Base-by-base conservation (phyloP, 257 asterid genomes). In the Petunia axillaris region DNA sequence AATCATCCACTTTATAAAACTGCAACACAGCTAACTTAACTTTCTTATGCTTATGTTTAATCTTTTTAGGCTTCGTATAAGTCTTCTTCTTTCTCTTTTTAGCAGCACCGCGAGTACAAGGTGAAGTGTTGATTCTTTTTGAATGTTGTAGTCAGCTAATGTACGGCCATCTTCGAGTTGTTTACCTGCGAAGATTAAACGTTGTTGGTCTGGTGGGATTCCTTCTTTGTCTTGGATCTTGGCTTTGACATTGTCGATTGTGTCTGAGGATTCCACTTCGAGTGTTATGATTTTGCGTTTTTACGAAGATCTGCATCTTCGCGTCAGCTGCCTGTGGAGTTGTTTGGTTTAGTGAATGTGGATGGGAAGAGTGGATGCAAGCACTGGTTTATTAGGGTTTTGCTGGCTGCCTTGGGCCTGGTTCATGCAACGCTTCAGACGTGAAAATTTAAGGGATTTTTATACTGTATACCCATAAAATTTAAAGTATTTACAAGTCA, bases 81-180 rank as follows among this genome's bases (percentile, higher is more conserved):
- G 79, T 75, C 79, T 75, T 75, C 79, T 75, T 75, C 79, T 75
- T 75, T 8, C 79, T 53, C 79, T 75, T 75, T 48, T 75, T 75
- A 8, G 79, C 79, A 15, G 64, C 64, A 54, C 79, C 79, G 8
- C 79, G 53, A 70, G 77, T 58, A 70, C 77, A 57, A 70, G 36
- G 54, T 70, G 77, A 58, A 70, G 77, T 5, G 77, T 70, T 3
- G 77, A 70, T 10, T 70, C 77, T 7, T 70, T 70, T 58, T 70
- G 77, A 14, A 70, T 70, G 77, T 70, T 70, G 77, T 70, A 70
- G 54, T 70, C 77, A 8, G 58, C 77, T 53, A 70, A 44, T 15
- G 77, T 70, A 3, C 77, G 77, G 0, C 77, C 77, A 48, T 70
- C 77, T 40, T 70, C 59, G 6, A 70, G 77, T 58, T 70, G 77